Evolutionary conservation across 2,329 filamentous ascomycete species (phyloP).

Genomic region (Nannizziopsis barbatae): DNA sequence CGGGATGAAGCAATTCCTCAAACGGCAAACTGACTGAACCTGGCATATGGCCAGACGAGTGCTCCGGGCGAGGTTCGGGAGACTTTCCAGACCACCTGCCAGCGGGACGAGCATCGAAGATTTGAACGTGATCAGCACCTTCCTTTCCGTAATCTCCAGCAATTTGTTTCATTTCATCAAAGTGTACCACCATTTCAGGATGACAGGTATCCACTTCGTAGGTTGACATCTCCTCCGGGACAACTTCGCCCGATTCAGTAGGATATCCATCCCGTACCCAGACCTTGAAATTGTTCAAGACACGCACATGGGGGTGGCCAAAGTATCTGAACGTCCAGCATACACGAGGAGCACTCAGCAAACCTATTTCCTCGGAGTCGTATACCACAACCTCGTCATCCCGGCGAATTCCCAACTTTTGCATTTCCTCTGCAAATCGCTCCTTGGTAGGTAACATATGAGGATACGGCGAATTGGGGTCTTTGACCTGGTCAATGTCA

Average conservation of each 20-base stretch:
- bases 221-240: conserved; percentile 31
- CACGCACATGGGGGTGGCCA: conserved; percentile 75
- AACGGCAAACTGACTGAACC: conserved; percentile 76
- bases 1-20: conserved; percentile 64
- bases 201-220: conserved; percentile 48
- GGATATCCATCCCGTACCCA: conserved; percentile 79
- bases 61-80: conserved; percentile 72
- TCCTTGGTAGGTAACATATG: conserved; percentile 86
- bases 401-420: conserved; percentile 68
- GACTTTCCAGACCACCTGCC: conserved; percentile 74
- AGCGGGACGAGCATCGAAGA: conserved; percentile 72
- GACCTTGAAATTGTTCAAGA: conserved; percentile 91
- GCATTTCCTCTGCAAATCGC: conserved; percentile 79
- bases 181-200: conserved; percentile 58
- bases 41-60: conserved; percentile 86
- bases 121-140: conserved; percentile 69
- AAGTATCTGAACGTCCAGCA: conserved; percentile 89
- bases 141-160: conserved; percentile 69
- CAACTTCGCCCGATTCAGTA: conserved; percentile 57
- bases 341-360: conserved; percentile 87
- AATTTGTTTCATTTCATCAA: conserved; percentile 70
- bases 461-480: conserved; percentile 77
- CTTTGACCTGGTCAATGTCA: conserved; percentile 83
- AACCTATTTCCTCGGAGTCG: conserved; percentile 78
- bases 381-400: conserved; percentile 93